Conservation (phyloP, 1,139 yeast species). For the Yamadazyma membranifaciens region DNA sequence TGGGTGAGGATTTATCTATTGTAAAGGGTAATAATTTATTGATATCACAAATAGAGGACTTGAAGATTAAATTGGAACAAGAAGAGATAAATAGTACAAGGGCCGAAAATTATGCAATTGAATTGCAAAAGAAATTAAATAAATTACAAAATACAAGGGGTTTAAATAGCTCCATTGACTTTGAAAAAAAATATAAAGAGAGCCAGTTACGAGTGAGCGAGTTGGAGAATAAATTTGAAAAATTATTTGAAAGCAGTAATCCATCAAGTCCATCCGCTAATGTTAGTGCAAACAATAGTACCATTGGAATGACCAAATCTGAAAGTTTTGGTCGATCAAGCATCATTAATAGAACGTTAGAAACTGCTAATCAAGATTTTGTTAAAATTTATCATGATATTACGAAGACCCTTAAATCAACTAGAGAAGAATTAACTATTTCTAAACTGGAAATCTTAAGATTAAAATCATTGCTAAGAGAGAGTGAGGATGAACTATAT, state of each 20-base stretch:
- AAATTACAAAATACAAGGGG: slow-evolving; percentile 44
- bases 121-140: slow-evolving; percentile 46
- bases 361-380: slow-evolving; percentile 44
- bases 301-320: slow-evolving; percentile 25
- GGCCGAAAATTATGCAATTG: slow-evolving; percentile 48
- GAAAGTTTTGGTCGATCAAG: slow-evolving; percentile 40
- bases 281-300: neutral
- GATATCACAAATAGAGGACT: slow-evolving; percentile 34
- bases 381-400: slow-evolving; percentile 56
- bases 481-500: slow-evolving; percentile 47
- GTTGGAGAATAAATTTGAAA: slow-evolving; percentile 32
- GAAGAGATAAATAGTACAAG: slow-evolving; percentile 43
- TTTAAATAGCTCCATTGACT: slow-evolving; percentile 31
- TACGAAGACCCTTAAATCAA: slow-evolving; percentile 45
- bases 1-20: slow-evolving; percentile 29
- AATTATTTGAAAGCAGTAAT: slow-evolving; percentile 19
- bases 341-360: slow-evolving; percentile 24
- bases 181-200: slow-evolving; percentile 37
- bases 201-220: slow-evolving; percentile 35
- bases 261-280: slow-evolving; percentile 13
- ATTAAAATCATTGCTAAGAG: slow-evolving; percentile 48
- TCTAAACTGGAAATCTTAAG: slow-evolving; percentile 53
- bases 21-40: slow-evolving; percentile 22
- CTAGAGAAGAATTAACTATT: slow-evolving; percentile 49
- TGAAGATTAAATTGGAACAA: slow-evolving; percentile 36